Evolutionary conservation across 2,329 filamentous ascomycete genomes (phyloP).

Genomic region (Diaporthe eres): DNA sequence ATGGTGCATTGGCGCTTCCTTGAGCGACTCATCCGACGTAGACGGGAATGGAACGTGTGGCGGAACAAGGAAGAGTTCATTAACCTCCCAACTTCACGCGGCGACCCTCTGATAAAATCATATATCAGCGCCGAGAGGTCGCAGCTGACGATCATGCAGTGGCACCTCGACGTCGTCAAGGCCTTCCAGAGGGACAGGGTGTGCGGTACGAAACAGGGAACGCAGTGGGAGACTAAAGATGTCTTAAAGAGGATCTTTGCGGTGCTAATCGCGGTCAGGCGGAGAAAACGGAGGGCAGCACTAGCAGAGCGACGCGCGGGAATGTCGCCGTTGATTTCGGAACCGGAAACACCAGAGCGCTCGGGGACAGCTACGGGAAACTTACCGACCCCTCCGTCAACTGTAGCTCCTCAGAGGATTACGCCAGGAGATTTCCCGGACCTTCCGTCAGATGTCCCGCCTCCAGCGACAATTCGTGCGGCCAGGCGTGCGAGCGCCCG

Average conservation of each 20-base stretch:
- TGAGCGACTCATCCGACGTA: neutral
- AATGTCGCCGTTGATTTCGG: neutral
- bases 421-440: neutral
- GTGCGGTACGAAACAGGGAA: neutral
- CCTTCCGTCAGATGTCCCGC: neutral
- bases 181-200: neutral
- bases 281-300: neutral
- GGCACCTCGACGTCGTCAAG: conserved; percentile 11
- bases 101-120: neutral
- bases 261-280: neutral
- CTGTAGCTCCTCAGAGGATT: neutral
- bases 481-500: neutral
- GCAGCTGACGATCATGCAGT: neutral
- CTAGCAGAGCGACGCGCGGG: rapidly evolving
- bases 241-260: neutral
- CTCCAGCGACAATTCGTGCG: neutral
- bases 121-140: neutral
- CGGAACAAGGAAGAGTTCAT: neutral
- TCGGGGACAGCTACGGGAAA: neutral
- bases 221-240: neutral
- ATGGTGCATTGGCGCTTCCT: conserved; percentile 6
- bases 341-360: neutral
- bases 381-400: neutral
- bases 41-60: neutral
- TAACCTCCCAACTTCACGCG: neutral